Evolutionary conservation across 345 rosid species (phyloP), one percentile per base, ranked within the genome.

Genomic region (Linum lewisii): DNA sequence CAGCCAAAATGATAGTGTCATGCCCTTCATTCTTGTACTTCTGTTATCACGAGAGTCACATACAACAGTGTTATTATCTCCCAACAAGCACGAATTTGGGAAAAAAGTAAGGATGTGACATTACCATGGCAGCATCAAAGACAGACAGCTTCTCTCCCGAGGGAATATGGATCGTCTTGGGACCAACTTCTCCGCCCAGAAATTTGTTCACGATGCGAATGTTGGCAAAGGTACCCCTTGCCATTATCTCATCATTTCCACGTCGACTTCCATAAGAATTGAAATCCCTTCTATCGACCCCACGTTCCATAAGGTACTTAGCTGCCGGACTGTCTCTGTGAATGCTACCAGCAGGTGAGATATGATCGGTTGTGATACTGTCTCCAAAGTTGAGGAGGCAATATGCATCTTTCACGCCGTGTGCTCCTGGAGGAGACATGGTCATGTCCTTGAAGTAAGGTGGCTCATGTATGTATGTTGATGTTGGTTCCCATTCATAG

Each of bases 261-360:
- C 91, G 90, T 24, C 94, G 90, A 68, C 91, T 88, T 44, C 96
- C 96, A 26, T 88, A 89, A 36, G 97, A 84, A 66, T 89, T 89
- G 70, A 89, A 86, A 57, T 89, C 91, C 66, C 84, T 78, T 73
- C 97, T 73, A 62, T 76, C 86, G 26, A 86, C 95, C 58, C 97
- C 87, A 49, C 69, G 86, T 59, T 89, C 95, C 81, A 89, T 74
- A 60, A 89, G 90, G 69, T 72, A 84, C 59, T 73, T 80, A 24
- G 97, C 97, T 59, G 97, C 97, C 14, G 93, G 90, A 62, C 95
- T 90, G 66, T 90, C 95, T 64, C 73, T 90, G 71, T 87, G 93
- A 69, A 90, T 90, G 76, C 89, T 90, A 21, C 97, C 95, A 67
- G 97, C 95, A 24, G 93, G 95, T 49, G 95, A 90, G 59, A 87